Percentiles rank a stretch among this genome's conserved stretches.
phyloP scores from a whole-genome alignment of 1,284 basidiomycete genomes.

The Puccinia novopanici region DNA sequence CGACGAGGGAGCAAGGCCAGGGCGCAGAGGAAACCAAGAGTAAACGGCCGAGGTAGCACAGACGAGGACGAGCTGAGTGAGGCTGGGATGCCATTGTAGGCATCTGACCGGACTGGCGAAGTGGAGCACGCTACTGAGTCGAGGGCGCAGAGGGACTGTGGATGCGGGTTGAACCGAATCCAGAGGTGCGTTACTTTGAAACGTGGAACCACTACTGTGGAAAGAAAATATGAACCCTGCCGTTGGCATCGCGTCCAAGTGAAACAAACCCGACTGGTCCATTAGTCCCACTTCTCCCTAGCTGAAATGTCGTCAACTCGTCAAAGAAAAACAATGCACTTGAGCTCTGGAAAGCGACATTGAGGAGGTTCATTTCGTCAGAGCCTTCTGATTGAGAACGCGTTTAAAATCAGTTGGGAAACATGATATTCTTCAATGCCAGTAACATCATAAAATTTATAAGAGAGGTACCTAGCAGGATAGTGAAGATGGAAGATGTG shows the following conservation, averaged over 20 bases:
- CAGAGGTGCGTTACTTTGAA: background rate
- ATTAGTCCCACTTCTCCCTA: background rate
- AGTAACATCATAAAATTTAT: too few relatives aligned
- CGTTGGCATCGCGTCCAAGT: slow-evolving; percentile 33
- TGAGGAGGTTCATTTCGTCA: too few relatives aligned
- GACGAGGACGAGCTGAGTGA: slow-evolving; percentile 22
- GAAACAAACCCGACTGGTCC: background rate
- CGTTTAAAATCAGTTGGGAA: too few relatives aligned
- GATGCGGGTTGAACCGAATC: background rate
- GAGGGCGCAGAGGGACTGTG: slow-evolving; percentile 31
- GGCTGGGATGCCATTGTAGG: slow-evolving; percentile 35
- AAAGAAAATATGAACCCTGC: slow-evolving; percentile 32
- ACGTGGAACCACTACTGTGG: background rate
- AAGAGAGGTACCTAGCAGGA: too few relatives aligned
- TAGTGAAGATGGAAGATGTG: too few relatives aligned
- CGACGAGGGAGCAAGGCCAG: slow-evolving; percentile 13
- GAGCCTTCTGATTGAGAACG: too few relatives aligned
- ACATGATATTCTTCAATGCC: too few relatives aligned
- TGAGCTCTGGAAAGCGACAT: too few relatives aligned
- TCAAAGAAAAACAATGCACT: too few relatives aligned
- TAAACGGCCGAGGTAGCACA: slow-evolving; percentile 41
- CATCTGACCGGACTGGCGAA: slow-evolving; percentile 29
- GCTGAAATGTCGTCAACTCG: too few relatives aligned
- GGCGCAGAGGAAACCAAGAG: slow-evolving; percentile 29
- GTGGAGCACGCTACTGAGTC: slow-evolving; percentile 15